Conservation (phyloP, 805 yeast species). For the Kodamaea jinghongensis region DNA sequence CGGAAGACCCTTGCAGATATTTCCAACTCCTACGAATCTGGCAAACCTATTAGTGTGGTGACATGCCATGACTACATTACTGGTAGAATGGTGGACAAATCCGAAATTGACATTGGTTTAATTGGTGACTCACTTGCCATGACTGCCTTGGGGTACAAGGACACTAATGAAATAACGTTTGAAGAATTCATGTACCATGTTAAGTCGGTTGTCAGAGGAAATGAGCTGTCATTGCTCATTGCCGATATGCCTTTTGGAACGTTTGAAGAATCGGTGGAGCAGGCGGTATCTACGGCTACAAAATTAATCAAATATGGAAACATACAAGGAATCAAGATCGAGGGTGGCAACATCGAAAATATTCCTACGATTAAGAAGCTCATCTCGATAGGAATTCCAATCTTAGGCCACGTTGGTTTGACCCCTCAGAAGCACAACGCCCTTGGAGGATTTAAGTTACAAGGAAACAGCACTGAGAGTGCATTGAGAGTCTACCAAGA, state of each 20-base stretch:
- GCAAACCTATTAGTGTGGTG: conserved; percentile 42
- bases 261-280: conserved; percentile 61
- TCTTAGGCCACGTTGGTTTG: conserved; percentile 87
- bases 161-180: conserved; percentile 71
- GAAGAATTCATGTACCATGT: conserved; percentile 80
- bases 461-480: conserved; percentile 57
- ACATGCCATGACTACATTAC: conserved; percentile 90
- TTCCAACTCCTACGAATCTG: conserved; percentile 7
- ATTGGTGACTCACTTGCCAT: conserved; percentile 94
- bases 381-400: conserved; percentile 74
- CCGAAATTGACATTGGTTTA: conserved; percentile 66
- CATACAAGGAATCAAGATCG: conserved; percentile 75
- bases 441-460: conserved; percentile 85
- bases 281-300: conserved; percentile 62
- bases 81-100: conserved; percentile 62
- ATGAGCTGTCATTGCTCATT: conserved; percentile 59
- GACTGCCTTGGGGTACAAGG: conserved; percentile 80
- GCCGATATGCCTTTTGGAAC: conserved; percentile 91
- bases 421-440: conserved; percentile 85
- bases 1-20: conserved; percentile 15
- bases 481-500: conserved; percentile 62
- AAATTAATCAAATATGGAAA: conserved; percentile 54
- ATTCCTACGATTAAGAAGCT: conserved; percentile 52
- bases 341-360: conserved; percentile 67
- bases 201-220: conserved; percentile 73